A percentile compares a stretch with the other conserved stretches of the same genome.
Evolutionary conservation across 2,329 filamentous ascomycete species (phyloP).

Genomic region (Fonsecaea monophora): DNA sequence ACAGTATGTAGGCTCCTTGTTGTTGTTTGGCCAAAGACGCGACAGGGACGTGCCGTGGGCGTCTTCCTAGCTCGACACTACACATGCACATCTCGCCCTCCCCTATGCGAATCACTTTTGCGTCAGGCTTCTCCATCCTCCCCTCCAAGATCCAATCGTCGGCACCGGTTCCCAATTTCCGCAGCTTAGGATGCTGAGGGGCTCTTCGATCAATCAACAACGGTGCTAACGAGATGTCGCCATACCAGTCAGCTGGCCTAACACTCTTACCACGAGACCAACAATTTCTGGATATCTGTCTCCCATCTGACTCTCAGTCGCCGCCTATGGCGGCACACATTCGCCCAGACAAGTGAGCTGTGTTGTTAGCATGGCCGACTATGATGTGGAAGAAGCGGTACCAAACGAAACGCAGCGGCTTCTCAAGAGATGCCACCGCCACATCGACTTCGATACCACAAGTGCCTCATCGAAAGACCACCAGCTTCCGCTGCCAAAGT

Average conservation of each 20-base stretch:
- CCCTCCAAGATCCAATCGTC: background rate
- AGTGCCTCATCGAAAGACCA: constrained; percentile 11
- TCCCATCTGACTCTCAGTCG: background rate
- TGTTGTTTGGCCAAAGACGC: background rate
- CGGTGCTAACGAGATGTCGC: background rate
- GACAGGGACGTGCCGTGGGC: background rate
- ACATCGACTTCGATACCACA: background rate
- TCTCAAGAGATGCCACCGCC: background rate
- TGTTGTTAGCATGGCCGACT: background rate
- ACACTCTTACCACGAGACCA: background rate
- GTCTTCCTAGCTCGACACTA: background rate
- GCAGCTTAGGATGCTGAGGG: background rate
- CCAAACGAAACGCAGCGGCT: background rate
- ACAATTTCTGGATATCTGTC: background rate
- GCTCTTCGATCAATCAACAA: background rate
- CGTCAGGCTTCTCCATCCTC: background rate
- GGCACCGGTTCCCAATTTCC: background rate
- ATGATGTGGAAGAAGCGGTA: background rate
- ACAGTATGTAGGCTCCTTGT: no score
- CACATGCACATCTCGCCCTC: background rate
- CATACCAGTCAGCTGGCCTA: background rate
- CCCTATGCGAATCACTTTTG: background rate
- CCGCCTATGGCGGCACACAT: background rate
- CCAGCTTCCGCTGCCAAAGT: background rate
- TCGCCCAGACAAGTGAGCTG: background rate